A percentile compares a stretch with the other conserved stretches of the same genome.
phyloP scores from a whole-genome alignment of 345 rosid species.

The Tarenaya hassleriana region DNA sequence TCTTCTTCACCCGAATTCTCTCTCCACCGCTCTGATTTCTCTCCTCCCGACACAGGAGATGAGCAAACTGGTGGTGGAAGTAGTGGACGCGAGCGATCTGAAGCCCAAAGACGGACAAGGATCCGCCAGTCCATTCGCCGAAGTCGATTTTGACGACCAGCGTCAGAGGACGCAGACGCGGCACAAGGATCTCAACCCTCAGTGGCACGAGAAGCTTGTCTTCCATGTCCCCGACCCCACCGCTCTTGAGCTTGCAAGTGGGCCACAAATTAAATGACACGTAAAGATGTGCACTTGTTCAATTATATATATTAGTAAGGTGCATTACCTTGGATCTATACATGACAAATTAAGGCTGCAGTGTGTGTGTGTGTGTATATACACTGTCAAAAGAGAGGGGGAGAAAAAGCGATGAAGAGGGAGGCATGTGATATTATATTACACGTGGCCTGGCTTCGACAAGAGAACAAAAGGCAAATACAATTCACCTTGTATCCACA shows the following conservation, averaged over 20 bases:
- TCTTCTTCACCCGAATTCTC: constrained; percentile 9
- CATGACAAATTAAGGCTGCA: too few relatives aligned
- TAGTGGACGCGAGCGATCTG: constrained; percentile 64
- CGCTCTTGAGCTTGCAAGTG: too few relatives aligned
- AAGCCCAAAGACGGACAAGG: constrained; percentile 85
- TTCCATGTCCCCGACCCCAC: constrained; percentile 37
- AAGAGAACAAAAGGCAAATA: constrained; percentile 22
- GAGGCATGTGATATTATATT: constrained; percentile 26
- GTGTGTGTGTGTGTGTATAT: too few relatives aligned
- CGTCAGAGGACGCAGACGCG: constrained; percentile 59
- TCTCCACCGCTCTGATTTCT: neutral
- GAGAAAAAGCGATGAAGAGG: neutral
- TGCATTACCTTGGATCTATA: too few relatives aligned
- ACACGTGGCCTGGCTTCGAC: constrained; percentile 20
- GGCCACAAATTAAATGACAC: too few relatives aligned
- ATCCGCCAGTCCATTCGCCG: constrained; percentile 67
- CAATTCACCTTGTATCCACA: constrained; percentile 23
- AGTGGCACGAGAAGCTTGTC: constrained; percentile 64
- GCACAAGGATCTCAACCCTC: constrained; percentile 58
- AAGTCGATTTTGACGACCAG: constrained; percentile 53
- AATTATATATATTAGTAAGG: too few relatives aligned
- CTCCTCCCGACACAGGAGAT: constrained; percentile 33
- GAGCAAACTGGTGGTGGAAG: constrained; percentile 67
- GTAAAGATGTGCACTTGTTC: too few relatives aligned
- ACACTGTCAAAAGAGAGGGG: neutral